Conservation (phyloP, 2,329 filamentous ascomycete genomes). For the Hypoxylon sp. region DNA sequence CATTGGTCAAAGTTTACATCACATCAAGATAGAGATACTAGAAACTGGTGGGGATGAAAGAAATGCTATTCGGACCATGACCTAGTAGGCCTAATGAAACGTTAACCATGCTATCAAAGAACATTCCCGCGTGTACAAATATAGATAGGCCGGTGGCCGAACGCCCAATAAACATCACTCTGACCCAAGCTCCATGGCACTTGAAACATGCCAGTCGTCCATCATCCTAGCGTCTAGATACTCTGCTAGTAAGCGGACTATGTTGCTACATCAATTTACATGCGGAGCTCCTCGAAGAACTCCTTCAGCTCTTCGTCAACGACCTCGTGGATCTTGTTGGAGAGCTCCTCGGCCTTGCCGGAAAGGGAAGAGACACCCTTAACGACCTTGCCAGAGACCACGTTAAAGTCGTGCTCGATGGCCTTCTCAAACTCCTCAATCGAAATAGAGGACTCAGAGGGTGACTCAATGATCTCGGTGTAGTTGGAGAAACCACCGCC, state of each 20-base stretch:
- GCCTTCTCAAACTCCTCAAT: slow-evolving; percentile 74
- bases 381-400: slow-evolving; percentile 70
- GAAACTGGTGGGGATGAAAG: slow-evolving; percentile 17
- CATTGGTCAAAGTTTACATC: not conserved
- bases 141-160: slow-evolving; percentile 41
- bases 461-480: slow-evolving; percentile 77
- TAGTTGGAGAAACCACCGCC: slow-evolving; percentile 96
- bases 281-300: slow-evolving; percentile 68
- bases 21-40: not conserved
- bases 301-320: slow-evolving; percentile 74
- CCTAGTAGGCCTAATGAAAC: slow-evolving; percentile 44
- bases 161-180: slow-evolving; percentile 35
- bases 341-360: slow-evolving; percentile 72
- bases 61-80: slow-evolving; percentile 43
- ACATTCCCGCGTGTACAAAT: slow-evolving; percentile 48
- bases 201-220: slow-evolving; percentile 28
- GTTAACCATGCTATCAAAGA: slow-evolving; percentile 44
- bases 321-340: slow-evolving; percentile 74
- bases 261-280: slow-evolving; percentile 50
- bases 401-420: slow-evolving; percentile 73
- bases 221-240: slow-evolving; percentile 34
- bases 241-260: slow-evolving; percentile 27
- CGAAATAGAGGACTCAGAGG: slow-evolving; percentile 59
- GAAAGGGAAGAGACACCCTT: slow-evolving; percentile 68
- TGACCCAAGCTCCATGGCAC: slow-evolving; percentile 27